Evolutionary conservation across 73 alveolate genomes (phyloP).

Genomic region (Blepharisma stoltei): DNA sequence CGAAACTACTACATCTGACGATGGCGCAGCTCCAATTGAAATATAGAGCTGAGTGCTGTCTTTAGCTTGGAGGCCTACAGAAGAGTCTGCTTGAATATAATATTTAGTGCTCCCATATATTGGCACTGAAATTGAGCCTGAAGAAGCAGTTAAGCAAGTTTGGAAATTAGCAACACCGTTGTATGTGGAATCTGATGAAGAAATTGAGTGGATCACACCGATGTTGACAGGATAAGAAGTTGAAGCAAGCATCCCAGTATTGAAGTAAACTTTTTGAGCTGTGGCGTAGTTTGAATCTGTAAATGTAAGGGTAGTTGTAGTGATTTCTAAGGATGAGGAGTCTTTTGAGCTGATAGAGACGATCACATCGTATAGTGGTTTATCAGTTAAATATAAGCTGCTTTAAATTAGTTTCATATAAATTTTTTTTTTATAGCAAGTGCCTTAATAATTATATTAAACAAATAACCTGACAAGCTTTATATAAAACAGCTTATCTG

Average conservation of each 20-base stretch:
- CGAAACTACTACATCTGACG: constrained; percentile 16
- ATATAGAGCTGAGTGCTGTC: background rate
- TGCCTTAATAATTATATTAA: too few relatives aligned
- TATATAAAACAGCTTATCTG: too few relatives aligned
- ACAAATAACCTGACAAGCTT: too few relatives aligned
- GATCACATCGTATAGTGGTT: background rate
- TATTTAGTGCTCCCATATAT: constrained; percentile 1
- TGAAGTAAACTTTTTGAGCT: constrained; percentile 12
- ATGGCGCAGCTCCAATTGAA: constrained; percentile 15
- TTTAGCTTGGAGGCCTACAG: background rate
- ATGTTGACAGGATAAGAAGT: background rate
- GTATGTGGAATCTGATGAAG: background rate
- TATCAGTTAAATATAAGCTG: background rate
- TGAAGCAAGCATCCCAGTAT: background rate
- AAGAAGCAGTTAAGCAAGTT: background rate
- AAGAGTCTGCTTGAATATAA: background rate
- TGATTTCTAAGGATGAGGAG: background rate
- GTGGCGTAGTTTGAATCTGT: background rate
- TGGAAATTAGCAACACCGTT: background rate
- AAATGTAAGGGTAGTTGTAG: background rate
- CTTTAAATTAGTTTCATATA: too few relatives aligned
- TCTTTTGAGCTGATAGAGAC: background rate
- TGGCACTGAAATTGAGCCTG: constrained; percentile 1
- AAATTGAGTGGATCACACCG: background rate
- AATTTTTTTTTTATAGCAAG: too few relatives aligned